Percentiles rank a stretch among this genome's conserved stretches.
Evolutionary conservation across 805 yeast genomes (phyloP).

Genomic region (Candida yuanshanica): DNA sequence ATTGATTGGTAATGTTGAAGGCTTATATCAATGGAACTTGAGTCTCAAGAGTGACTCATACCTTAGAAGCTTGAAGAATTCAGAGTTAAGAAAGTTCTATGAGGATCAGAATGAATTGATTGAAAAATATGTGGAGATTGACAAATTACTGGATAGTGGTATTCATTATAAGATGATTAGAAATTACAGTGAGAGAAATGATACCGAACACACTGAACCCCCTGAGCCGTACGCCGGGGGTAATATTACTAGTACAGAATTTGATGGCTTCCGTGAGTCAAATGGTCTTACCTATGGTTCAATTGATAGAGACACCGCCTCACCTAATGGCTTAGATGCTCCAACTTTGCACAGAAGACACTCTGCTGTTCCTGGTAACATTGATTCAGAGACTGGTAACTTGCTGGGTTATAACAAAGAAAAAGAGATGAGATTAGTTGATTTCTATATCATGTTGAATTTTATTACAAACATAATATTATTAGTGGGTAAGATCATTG

Average conservation of each 20-base stretch:
- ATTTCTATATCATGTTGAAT: conserved; percentile 58
- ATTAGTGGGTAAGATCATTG: conserved; percentile 53
- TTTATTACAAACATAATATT: conserved; percentile 54
- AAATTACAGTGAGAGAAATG: conserved; percentile 36
- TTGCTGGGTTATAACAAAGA: conserved; percentile 44
- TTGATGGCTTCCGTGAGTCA: not conserved
- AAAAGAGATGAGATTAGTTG: conserved; percentile 38
- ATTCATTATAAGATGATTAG: conserved; percentile 59
- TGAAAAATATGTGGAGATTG: conserved; percentile 52
- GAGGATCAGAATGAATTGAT: conserved; percentile 54
- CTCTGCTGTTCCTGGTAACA: conserved; percentile 53
- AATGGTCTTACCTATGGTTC: not conserved
- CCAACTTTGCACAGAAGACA: conserved; percentile 15
- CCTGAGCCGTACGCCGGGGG: conserved; percentile 1
- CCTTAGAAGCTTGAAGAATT: conserved; percentile 22
- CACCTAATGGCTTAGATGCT: not conserved
- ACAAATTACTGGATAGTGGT: conserved; percentile 63
- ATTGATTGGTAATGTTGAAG: conserved; percentile 38
- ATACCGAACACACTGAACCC: conserved; percentile 5
- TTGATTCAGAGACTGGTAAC: conserved; percentile 52
- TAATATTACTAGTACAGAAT: not conserved
- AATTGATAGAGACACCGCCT: not conserved
- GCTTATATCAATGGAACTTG: conserved; percentile 37
- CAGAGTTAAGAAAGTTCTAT: conserved; percentile 39
- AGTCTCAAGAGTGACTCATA: conserved; percentile 19